These are phyloP conservation scores for Penicillium coffeae DNA, from an alignment of 495 filamentous ascomycete species.

Conservation along the genomic window DNA sequence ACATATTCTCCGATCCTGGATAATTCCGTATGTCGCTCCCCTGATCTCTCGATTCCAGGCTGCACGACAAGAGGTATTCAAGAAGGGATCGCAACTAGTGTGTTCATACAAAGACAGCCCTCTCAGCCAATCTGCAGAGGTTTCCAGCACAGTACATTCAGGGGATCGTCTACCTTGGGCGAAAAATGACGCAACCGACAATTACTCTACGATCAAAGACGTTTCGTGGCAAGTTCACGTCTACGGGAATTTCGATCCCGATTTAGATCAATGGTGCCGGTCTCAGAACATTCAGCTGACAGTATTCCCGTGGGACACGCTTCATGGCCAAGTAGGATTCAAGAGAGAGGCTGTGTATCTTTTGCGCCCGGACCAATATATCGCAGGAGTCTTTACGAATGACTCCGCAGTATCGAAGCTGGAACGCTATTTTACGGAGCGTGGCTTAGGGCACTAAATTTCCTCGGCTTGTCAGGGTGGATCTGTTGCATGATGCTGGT, in stretches of 20 bases:
- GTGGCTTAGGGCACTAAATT: not conserved
- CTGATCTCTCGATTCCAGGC: slow-evolving; percentile 18
- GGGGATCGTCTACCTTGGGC: slow-evolving; percentile 38
- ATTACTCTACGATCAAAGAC: slow-evolving; percentile 25
- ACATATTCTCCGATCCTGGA: slow-evolving; percentile 25
- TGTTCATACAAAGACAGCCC: slow-evolving; percentile 27
- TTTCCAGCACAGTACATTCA: slow-evolving; percentile 20
- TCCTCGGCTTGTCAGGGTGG: too few species aligned
- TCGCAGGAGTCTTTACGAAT: slow-evolving; percentile 26
- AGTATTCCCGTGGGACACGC: slow-evolving; percentile 24
- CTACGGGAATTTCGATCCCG: slow-evolving; percentile 18
- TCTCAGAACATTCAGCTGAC: slow-evolving; percentile 17
- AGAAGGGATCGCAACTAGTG: slow-evolving; percentile 28
- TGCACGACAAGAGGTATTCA: slow-evolving; percentile 19
- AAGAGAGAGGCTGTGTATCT: slow-evolving; percentile 27
- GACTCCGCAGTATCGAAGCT: slow-evolving; percentile 2
- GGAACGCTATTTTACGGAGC: slow-evolving; percentile 15
- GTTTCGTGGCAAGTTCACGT: slow-evolving; percentile 37
- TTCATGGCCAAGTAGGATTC: slow-evolving; percentile 21
- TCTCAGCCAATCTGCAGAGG: slow-evolving; percentile 10
- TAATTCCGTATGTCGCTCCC: slow-evolving; percentile 29
- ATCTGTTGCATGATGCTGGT: not conserved
- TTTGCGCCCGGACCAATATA: slow-evolving; percentile 34
- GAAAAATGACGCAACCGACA: slow-evolving; percentile 22
- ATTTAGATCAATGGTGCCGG: slow-evolving; percentile 28